A percentile compares a stretch with the other conserved stretches of the same genome.
Evolutionary conservation across 805 yeast genomes (phyloP).

Genomic region (Naumovozyma castellii): DNA sequence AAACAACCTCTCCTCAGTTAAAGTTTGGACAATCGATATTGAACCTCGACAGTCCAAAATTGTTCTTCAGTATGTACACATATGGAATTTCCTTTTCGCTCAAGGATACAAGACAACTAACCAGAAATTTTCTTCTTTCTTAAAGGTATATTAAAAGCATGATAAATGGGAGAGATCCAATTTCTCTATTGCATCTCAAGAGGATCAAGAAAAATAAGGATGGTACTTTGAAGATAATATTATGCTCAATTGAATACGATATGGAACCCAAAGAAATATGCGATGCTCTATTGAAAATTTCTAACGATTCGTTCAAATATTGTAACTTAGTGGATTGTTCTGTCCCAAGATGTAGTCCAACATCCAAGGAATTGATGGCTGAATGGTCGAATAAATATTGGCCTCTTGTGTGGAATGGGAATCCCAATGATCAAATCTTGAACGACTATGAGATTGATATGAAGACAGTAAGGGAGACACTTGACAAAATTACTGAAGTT

Average conservation of each 20-base stretch:
- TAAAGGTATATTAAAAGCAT: slow-evolving; percentile 19
- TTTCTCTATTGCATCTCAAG: slow-evolving; percentile 36
- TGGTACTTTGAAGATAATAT: slow-evolving; percentile 26
- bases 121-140: neutral
- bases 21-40: slow-evolving; percentile 43
- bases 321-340: slow-evolving; percentile 14
- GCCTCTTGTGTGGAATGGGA: slow-evolving; percentile 94
- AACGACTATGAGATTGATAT: slow-evolving; percentile 47
- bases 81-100: no score
- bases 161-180: slow-evolving; percentile 21
- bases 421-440: slow-evolving; percentile 64
- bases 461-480: slow-evolving; percentile 30
- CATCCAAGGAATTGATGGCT: slow-evolving; percentile 53
- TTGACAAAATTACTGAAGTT: slow-evolving; percentile 11
- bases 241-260: slow-evolving; percentile 33
- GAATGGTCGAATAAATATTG: slow-evolving; percentile 64
- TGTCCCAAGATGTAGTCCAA: slow-evolving; percentile 59
- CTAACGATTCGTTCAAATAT: slow-evolving; percentile 9
- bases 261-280: neutral
- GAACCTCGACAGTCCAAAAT: slow-evolving; percentile 29
- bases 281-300: neutral
- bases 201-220: slow-evolving; percentile 37
- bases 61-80: slow-evolving; percentile 16
- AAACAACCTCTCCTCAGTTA: slow-evolving; percentile 5
- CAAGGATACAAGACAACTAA: no score